Evolutionary conservation across 2,329 filamentous ascomycete genomes (phyloP), one percentile per base, ranked within the genome.

Genomic region (Diaporthe sp.): DNA sequence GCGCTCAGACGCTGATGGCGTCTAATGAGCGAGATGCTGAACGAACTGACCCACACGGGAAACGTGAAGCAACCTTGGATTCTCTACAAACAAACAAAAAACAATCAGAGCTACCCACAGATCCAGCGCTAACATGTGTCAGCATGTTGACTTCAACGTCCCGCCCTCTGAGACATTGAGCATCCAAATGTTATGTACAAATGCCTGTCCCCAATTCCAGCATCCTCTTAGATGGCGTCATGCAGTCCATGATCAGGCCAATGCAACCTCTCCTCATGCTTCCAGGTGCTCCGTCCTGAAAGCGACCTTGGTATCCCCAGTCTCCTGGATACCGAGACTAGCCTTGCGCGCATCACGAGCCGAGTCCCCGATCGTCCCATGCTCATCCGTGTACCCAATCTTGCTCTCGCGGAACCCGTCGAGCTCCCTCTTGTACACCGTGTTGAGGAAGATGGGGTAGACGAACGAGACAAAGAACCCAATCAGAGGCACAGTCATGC

Each of bases 381-480:
- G 44, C 69, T 76, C 76, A 22, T 75, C 75, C 39, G 61, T 27
- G 47, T 77, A 77, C 12, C 75, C 76, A 39, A 77, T 76, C 75
- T 74, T 74, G 1, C 91, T 88, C 70, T 88, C 84, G 51, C 87
- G 85, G 80, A 94, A 94, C 1, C 86, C 82, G 0, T 91, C 90
- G 1, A 92, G 73, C 73, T 77, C 76, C 32, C 47, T 42, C 65
- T 72, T 71, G 70, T 75, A 77, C 3, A 74, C 83, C 77, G 93
- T 93, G 81, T 94, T 94, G 75, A 91, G 89, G n/a, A 86, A 86
- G 30, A 90, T 47, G 0, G 89, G 86, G 75, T 92, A 92, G 0
- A 86, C 83, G 83, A 83, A 86, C 0, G 90, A 88, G 6, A 84
- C 84, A 15, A 90, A 82, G 80, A 92, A 89, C 76, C 92, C 91